Conservation (phyloP, 1,284 basidiomycete genomes). For the Trichosporon coremiiforme region DNA sequence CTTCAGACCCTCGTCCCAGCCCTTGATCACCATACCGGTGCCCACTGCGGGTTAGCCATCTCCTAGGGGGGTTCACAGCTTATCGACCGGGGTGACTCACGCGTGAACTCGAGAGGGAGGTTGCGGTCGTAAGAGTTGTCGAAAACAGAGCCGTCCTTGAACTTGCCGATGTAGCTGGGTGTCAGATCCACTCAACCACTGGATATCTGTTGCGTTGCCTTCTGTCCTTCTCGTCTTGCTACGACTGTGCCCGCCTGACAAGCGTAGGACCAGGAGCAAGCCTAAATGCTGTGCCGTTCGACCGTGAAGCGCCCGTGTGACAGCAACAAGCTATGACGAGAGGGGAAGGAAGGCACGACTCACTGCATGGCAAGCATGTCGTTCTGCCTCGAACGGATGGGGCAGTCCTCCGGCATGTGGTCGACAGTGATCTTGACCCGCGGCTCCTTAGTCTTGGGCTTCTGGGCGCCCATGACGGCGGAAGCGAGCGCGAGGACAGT, state of each 20-base stretch:
- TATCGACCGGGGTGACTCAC: slow-evolving; percentile 35
- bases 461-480: slow-evolving; percentile 23
- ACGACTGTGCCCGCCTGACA: no score
- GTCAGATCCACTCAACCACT: slow-evolving; percentile 18
- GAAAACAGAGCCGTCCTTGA: slow-evolving; percentile 60
- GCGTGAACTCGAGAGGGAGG: slow-evolving; percentile 59
- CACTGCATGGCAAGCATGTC: slow-evolving; percentile 60
- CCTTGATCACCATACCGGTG: slow-evolving; percentile 60
- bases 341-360: slow-evolving; percentile 25
- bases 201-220: neutral
- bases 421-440: slow-evolving; percentile 52
- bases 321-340: neutral
- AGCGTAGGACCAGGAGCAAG: neutral
- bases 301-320: neutral
- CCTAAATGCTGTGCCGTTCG: neutral
- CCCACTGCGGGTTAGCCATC: slow-evolving; percentile 55
- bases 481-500: slow-evolving; percentile 26
- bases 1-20: slow-evolving; percentile 59
- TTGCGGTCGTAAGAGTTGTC: slow-evolving; percentile 61
- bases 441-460: slow-evolving; percentile 20
- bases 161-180: slow-evolving; percentile 59
- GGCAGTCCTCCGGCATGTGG: slow-evolving; percentile 58
- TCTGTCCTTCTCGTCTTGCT: neutral
- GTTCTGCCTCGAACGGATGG: slow-evolving; percentile 58
- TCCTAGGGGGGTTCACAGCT: no score